Evolutionary conservation across 2,329 filamentous ascomycete species (phyloP), one percentile per base, ranked within the genome.

Genomic region (Alternaria panax): DNA sequence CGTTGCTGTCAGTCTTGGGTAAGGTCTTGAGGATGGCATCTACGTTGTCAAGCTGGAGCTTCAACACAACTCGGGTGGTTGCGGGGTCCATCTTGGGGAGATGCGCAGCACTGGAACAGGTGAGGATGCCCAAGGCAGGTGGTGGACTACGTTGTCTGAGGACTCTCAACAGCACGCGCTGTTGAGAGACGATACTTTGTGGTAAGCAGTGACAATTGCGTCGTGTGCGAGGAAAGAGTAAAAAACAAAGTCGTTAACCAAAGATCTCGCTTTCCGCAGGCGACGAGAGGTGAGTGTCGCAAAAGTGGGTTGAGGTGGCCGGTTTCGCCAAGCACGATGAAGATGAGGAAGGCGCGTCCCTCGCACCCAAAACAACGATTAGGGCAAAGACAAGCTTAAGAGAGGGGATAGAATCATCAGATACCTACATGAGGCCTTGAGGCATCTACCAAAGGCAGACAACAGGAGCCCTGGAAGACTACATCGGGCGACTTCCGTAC

Each of bases 1-100:
- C 36, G 30, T 60, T 42, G 8, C 38, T 32, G 36, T 32, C 41
- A 7, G 32, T 32, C 9, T 25, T 14, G 7, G 48, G 18, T 18
- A 51, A 32, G 7, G 59, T 27, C 25, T 60, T 52, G 3, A 66
- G 46, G 11, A 64, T 40, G 2, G 34, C 52, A 11, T 62, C 52
- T 30, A 65, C 55, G 30, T 67, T 62, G 2, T 59, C 48, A 9
- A 68, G 58, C 30, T 67, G 60, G 2, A 67, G 32, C 47, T 57
- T 51, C 7, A 65, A n/a, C 2, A 60, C 64, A 1, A 65, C 20
- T 4, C 47, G 30, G 9, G 62, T 57, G 4, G 51, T 56, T 1
- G 25, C 48, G 5, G 57, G 16, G 16, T 34, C 30, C 14, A 34
- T 34, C 30, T 34, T 14, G 14, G 30, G 3, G 30, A 6, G 30